These are phyloP conservation scores for Domatiomyces globalis DNA, from an alignment of 2,329 filamentous ascomycete genomes.

Conservation along the genomic window DNA sequence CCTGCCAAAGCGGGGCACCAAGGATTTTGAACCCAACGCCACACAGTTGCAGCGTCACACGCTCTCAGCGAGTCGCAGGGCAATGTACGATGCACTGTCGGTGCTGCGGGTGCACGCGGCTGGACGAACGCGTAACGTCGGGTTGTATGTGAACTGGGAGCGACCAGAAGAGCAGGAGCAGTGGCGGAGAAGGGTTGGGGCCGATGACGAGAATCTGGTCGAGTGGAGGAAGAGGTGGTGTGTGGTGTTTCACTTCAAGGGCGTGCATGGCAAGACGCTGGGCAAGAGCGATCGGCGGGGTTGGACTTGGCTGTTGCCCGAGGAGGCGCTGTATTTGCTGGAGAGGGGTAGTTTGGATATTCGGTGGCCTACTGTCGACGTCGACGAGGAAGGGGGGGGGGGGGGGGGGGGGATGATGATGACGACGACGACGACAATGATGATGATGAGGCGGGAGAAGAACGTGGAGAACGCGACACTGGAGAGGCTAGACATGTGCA, in stretches of 20 bases:
- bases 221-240: conserved; percentile 21
- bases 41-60: conserved; percentile 66
- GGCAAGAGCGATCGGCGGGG: conserved; percentile 53
- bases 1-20: conserved; percentile 80
- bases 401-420: conserved; percentile 10
- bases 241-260: conserved; percentile 61
- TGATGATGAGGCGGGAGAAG: conserved; percentile 5
- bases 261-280: conserved; percentile 60
- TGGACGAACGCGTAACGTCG: conserved; percentile 48
- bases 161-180: conserved; percentile 3
- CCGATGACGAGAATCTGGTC: conserved; percentile 5
- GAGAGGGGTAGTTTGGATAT: conserved; percentile 80
- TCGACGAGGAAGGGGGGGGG: conserved; percentile 21
- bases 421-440: conserved; percentile 12
- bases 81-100: conserved; percentile 76
- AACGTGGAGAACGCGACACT: conserved; percentile 5
- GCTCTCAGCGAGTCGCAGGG: conserved; percentile 66
- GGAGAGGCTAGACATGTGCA: conserved; percentile 1
- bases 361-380: conserved; percentile 52
- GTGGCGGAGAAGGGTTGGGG: conserved; percentile 10
- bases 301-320: conserved; percentile 70
- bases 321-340: conserved; percentile 79
- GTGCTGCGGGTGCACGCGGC: conserved; percentile 61
- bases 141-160: conserved; percentile 43
- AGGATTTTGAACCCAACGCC: conserved; percentile 91